Evolutionary conservation across 176 grass and related monocot species (phyloP).

Genomic region (Carex kokanica): DNA sequence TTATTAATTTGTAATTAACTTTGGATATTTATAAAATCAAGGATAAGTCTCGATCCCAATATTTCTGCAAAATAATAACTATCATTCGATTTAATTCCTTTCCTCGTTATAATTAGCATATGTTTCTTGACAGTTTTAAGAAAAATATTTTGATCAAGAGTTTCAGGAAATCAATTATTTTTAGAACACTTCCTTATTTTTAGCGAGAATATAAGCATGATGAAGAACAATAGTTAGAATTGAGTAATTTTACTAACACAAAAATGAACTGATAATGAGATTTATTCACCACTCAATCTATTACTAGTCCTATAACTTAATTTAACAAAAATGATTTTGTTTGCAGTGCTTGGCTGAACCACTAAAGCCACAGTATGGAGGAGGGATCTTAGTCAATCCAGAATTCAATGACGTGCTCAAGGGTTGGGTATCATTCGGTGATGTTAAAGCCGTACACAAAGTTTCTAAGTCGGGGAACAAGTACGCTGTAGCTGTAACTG

Average conservation of each 20-base stretch:
- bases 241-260: background rate
- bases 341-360: slow-evolving; percentile 78
- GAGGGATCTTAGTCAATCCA: slow-evolving; percentile 73
- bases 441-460: slow-evolving; percentile 30
- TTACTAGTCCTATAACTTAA: background rate
- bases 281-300: no score
- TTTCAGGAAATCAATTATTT: background rate
- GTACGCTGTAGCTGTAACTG: slow-evolving; percentile 36
- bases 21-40: no score
- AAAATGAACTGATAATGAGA: background rate
- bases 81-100: background rate
- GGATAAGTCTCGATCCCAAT: background rate
- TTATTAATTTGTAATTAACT: no score
- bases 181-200: background rate
- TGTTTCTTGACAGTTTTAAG: background rate
- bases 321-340: background rate
- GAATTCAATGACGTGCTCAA: slow-evolving; percentile 48
- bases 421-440: slow-evolving; percentile 60
- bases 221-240: background rate
- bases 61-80: background rate
- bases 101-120: background rate
- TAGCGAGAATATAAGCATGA: background rate
- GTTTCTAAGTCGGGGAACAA: slow-evolving; percentile 45
- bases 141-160: background rate
- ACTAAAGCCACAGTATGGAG: slow-evolving; percentile 56